Evolutionary conservation across 352 stramenopile genomes (phyloP).

Genomic region (Phytophthora cactorum): DNA sequence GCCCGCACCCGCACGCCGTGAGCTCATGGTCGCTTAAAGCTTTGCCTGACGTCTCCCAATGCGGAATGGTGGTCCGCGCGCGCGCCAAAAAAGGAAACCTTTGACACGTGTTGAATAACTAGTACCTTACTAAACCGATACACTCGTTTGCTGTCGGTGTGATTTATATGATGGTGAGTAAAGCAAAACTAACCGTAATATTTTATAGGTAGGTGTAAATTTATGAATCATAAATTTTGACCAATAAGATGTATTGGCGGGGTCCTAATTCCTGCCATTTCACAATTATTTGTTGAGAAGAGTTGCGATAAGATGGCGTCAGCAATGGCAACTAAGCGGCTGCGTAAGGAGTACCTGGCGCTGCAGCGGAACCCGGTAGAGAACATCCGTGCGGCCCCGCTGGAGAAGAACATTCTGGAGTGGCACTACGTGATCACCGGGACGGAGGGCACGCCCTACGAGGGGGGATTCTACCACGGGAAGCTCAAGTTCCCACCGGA

Average conservation of each 20-base stretch:
- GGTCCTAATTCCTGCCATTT: neutral
- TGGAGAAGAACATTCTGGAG: conserved; percentile 95
- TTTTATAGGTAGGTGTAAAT: neutral
- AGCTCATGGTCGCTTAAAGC: conserved; percentile 54
- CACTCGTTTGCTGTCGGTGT: neutral
- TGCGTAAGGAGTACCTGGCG: conserved; percentile 93
- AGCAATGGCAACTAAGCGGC: conserved; percentile 86
- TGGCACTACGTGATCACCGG: conserved; percentile 96
- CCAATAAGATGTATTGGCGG: neutral
- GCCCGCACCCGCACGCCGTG: conserved; percentile 42
- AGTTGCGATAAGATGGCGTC: conserved; percentile 74
- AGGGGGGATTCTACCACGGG: conserved; percentile 92
- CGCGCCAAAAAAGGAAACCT: conserved; percentile 30
- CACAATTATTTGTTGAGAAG: conserved; percentile 1
- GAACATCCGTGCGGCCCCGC: conserved; percentile 91
- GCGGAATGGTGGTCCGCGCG: conserved; percentile 20
- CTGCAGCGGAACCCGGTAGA: conserved; percentile 91
- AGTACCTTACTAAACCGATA: conserved; percentile 10
- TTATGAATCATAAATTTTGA: neutral
- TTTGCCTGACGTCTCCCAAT: conserved; percentile 10
- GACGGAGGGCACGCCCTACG: conserved; percentile 79
- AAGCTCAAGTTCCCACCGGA: conserved; percentile 94
- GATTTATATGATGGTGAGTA: neutral
- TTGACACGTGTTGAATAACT: neutral
- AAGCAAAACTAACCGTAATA: neutral